Evolutionary conservation across 2,329 filamentous ascomycete genomes (phyloP), one percentile per base, ranked within the genome.

Genomic region (Alternaria angustiovoidea): DNA sequence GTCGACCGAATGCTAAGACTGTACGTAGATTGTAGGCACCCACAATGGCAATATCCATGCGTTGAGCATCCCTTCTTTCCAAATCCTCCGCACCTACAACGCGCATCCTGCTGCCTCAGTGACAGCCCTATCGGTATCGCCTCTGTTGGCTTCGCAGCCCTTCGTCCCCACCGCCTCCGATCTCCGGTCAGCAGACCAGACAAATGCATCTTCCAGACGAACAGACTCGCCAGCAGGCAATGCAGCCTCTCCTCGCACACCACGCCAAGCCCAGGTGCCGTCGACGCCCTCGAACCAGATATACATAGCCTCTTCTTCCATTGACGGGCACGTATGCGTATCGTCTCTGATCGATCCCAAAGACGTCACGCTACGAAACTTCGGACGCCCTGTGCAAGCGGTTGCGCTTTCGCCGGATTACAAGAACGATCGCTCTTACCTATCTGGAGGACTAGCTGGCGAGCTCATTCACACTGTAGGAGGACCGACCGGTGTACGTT

Each of bases 41-140:
- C 94, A 99, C 78, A 97, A 96, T 81, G 95, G 95, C 71, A 97
- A 95, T 73, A 94, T 98, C 72, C 91, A 99, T 82, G 90, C 97
- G 63, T 82, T 97, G 47, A 90, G 92, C 65, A 80, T 98, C 18
- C 94, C 95, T 1, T 87, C 88, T 6, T 91, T 98, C 75, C 89
- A 94, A 67, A 83, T 90, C 4, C 79, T 99, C 41, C 89, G 93
- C 72, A 90, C 91, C 61, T 99, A 98, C 77, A 92, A 94, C 73
- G 94, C 94, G 14, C 96, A 99, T 75, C 73, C 73, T 11, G 91
- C 92, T 9, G 94, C 95, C 42, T 97, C 93, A 18, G 89, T 98
- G 43, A 97, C 94, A 0, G 88, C 88, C 51, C 87, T 98, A 54
- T 97, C 95, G 5, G 89, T 97, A 67, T 98, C 95, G 0, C 95